These are phyloP conservation scores for Camelina laxa DNA, from an alignment of 345 rosid genomes.

Conservation along the genomic window DNA sequence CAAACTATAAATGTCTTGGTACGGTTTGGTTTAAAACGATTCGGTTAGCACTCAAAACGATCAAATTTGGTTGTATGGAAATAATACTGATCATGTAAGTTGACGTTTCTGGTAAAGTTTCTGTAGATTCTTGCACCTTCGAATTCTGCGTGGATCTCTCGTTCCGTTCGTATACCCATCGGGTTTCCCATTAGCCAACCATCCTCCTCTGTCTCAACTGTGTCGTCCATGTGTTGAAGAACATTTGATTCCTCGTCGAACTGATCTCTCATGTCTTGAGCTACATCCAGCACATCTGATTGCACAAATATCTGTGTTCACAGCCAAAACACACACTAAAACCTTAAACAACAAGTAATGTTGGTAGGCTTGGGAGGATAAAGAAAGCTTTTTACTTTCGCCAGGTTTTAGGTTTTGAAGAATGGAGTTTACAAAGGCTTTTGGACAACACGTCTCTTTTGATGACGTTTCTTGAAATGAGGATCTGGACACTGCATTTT, in stretches of 20 bases:
- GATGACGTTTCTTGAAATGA: slow-evolving; percentile 94
- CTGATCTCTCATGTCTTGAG: slow-evolving; percentile 79
- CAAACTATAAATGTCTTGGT: not conserved
- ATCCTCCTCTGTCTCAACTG: slow-evolving; percentile 56
- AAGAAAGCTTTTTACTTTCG: slow-evolving; percentile 56
- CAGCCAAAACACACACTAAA: not conserved
- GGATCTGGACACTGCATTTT: slow-evolving; percentile 90
- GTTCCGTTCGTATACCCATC: slow-evolving; percentile 85
- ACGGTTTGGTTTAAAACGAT: slow-evolving; percentile 14
- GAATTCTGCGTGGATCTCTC: slow-evolving; percentile 84
- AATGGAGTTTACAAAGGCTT: slow-evolving; percentile 74
- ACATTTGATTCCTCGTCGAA: slow-evolving; percentile 56
- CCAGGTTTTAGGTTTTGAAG: slow-evolving; percentile 60
- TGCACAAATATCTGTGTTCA: slow-evolving; percentile 79
- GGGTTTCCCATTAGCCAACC: slow-evolving; percentile 85
- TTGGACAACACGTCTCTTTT: slow-evolving; percentile 88
- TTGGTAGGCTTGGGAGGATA: not conserved
- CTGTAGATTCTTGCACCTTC: slow-evolving; percentile 82
- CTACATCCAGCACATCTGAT: slow-evolving; percentile 89
- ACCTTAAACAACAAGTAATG: not conserved
- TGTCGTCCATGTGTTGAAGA: slow-evolving; percentile 60
- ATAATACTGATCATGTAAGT: not conserved
- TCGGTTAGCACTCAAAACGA: not conserved
- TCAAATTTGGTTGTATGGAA: not conserved
- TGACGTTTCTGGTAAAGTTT: slow-evolving; percentile 64